Evolutionary conservation across 164 flowering plant species (phyloP).

Genomic region (Annona cherimola): DNA sequence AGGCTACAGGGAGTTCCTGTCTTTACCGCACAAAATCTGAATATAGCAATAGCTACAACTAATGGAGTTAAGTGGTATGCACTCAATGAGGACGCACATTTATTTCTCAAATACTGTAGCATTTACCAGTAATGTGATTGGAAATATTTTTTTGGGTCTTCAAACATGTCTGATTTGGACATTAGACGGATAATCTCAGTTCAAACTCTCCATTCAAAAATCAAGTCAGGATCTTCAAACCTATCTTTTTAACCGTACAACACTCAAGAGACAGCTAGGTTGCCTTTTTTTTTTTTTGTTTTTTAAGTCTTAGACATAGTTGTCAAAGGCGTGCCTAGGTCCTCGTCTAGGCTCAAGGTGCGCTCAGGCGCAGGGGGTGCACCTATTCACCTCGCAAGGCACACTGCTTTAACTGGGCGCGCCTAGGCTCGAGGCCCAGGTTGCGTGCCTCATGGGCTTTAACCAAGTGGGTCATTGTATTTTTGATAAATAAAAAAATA

Average conservation of each 20-base stretch:
- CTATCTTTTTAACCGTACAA: background rate
- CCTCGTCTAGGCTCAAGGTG: no score
- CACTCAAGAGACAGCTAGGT: no score
- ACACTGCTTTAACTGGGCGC: no score
- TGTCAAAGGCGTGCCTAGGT: no score
- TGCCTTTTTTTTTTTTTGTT: no score
- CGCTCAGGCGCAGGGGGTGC: no score
- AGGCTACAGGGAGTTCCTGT: slow-evolving; percentile 88
- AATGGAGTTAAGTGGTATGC: slow-evolving; percentile 87
- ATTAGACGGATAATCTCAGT: background rate
- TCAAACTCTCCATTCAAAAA: background rate
- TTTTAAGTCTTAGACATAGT: no score
- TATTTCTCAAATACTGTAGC: background rate
- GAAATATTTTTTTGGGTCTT: background rate
- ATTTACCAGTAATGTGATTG: background rate
- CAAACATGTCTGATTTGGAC: background rate
- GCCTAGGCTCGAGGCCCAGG: no score
- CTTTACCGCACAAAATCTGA: slow-evolving; percentile 86
- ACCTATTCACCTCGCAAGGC: no score
- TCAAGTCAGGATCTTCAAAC: background rate
- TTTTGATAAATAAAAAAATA: no score
- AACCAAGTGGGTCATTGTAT: no score
- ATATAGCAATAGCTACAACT: slow-evolving; percentile 82
- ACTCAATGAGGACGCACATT: background rate
- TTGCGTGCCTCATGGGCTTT: no score